phyloP scores from a whole-genome alignment of 805 yeast genomes.

The Myxozyma mucilagina region DNA sequence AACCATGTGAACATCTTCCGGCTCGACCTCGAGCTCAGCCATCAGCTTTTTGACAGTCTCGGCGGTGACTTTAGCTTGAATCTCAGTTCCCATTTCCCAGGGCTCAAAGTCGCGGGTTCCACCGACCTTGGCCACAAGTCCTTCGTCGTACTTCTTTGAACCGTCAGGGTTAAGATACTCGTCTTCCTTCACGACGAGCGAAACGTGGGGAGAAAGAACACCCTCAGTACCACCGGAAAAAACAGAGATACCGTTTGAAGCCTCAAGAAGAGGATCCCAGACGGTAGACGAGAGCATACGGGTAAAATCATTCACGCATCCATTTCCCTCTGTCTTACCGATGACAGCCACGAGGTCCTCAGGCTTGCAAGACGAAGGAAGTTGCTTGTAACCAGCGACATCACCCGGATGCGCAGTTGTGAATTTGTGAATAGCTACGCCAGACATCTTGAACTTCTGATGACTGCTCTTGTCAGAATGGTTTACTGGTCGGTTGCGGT shows the following conservation, averaged over 20 bases:
- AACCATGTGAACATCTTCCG: slow-evolving; percentile 32
- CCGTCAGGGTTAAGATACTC: slow-evolving; percentile 23
- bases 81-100: slow-evolving; percentile 32
- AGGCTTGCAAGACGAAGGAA: slow-evolving; percentile 17
- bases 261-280: slow-evolving; percentile 30
- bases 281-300: slow-evolving; percentile 32
- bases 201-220: slow-evolving; percentile 30
- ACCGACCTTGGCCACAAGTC: slow-evolving; percentile 30
- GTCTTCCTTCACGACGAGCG: slow-evolving; percentile 24
- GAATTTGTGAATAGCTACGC: slow-evolving; percentile 26
- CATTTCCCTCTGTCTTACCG: slow-evolving; percentile 32
- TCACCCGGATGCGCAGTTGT: slow-evolving; percentile 31
- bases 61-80: slow-evolving; percentile 27
- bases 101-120: slow-evolving; percentile 32
- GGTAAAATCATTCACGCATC: slow-evolving; percentile 32
- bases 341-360: slow-evolving; percentile 28
- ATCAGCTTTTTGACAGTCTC: slow-evolving; percentile 23
- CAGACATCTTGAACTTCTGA: slow-evolving; percentile 15
- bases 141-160: slow-evolving; percentile 20
- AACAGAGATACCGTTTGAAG: slow-evolving; percentile 25
- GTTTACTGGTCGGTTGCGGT: neutral
- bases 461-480: neutral
- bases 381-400: slow-evolving; percentile 20
- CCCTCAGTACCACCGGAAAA: slow-evolving; percentile 34
- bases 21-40: slow-evolving; percentile 23